Conservation (phyloP, 2,329 filamentous ascomycete genomes). For the Trichophyton simii region DNA sequence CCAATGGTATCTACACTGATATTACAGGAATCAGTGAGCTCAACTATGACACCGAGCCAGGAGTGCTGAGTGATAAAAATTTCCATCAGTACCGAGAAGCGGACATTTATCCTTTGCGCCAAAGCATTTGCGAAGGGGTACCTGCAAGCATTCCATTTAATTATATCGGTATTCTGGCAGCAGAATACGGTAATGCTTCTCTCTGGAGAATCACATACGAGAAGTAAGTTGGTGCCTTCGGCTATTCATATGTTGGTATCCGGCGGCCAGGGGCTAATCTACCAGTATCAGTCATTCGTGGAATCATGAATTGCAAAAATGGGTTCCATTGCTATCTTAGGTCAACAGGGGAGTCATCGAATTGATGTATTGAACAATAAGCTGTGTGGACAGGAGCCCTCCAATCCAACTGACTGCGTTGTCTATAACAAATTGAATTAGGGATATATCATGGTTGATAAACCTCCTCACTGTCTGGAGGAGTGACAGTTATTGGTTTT, state of each 20-base stretch:
- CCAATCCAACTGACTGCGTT: background rate
- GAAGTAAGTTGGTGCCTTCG: slow-evolving; percentile 19
- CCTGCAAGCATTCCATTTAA: slow-evolving; percentile 51
- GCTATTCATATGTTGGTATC: background rate
- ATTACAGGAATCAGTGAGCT: slow-evolving; percentile 66
- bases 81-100: slow-evolving; percentile 55
- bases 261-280: slow-evolving; percentile 10
- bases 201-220: slow-evolving; percentile 26
- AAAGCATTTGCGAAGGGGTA: slow-evolving; percentile 63
- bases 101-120: slow-evolving; percentile 66
- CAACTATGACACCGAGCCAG: slow-evolving; percentile 45
- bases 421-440: background rate
- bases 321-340: slow-evolving; percentile 20
- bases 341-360: background rate
- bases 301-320: slow-evolving; percentile 22
- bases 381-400: background rate
- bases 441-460: background rate
- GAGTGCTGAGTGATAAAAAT: slow-evolving; percentile 69
- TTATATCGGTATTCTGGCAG: slow-evolving; percentile 28
- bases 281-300: slow-evolving; percentile 26
- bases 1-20: slow-evolving; percentile 69
- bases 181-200: slow-evolving; percentile 29
- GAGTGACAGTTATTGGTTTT: too few relatives aligned
- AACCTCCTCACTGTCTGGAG: too few relatives aligned
- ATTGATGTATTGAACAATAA: background rate